Conservation (phyloP, 805 yeast genomes). For the Nakazawaea ambrosiae region DNA sequence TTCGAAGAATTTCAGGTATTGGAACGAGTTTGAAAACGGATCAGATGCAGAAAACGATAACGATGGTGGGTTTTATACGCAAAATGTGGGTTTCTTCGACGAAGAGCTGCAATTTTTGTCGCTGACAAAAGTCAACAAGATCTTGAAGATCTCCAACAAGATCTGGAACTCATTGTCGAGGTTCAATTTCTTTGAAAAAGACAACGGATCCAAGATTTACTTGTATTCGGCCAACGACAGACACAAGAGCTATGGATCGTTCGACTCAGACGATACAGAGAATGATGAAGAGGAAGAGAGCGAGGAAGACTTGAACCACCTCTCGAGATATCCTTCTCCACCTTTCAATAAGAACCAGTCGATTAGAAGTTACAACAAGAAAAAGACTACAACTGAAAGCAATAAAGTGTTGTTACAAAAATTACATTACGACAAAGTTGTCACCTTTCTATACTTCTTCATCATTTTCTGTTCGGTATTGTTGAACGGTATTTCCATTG, state of each 20-base stretch:
- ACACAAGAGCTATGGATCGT: conserved; percentile 4
- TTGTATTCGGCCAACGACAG: neutral
- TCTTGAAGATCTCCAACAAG: conserved; percentile 17
- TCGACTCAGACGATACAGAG: conserved; percentile 8
- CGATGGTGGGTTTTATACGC: conserved; percentile 27
- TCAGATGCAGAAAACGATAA: conserved; percentile 44
- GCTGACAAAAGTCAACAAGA: conserved; percentile 16
- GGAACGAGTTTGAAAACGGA: conserved; percentile 64
- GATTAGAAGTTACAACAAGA: neutral
- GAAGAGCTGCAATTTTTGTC: conserved; percentile 18
- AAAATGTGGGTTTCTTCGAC: conserved; percentile 24
- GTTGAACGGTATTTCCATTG: conserved; percentile 36
- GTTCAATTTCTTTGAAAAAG: neutral
- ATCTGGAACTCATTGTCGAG: conserved; percentile 11
- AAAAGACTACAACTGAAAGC: neutral
- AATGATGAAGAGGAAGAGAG: conserved; percentile 14
- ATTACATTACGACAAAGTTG: conserved; percentile 33
- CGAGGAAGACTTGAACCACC: neutral
- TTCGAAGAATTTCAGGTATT: conserved; percentile 27
- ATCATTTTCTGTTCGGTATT: conserved; percentile 32
- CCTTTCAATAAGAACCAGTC: neutral
- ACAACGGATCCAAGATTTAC: neutral
- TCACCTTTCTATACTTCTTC: conserved; percentile 36
- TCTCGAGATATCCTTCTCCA: conserved; percentile 2
- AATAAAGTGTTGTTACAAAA: conserved; percentile 14